These are phyloP conservation scores for Trypanosoma cruzi DNA, from an alignment of 208 protist species.

Conservation along the genomic window DNA sequence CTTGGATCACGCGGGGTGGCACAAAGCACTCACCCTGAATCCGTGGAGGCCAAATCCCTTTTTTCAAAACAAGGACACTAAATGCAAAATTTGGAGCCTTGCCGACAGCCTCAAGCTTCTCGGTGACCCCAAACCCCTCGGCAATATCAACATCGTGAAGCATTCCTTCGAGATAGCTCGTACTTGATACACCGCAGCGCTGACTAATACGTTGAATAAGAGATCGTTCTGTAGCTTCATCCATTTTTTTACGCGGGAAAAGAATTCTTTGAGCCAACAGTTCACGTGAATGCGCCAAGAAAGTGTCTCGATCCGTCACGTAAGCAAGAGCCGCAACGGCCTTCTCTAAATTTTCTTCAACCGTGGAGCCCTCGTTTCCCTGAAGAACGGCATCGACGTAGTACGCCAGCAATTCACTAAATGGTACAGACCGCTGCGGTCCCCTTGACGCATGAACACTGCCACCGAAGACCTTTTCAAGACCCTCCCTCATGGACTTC, in stretches of 20 bases:
- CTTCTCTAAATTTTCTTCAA: conserved; percentile 55
- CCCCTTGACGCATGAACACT: conserved; percentile 39
- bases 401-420: conserved; percentile 78
- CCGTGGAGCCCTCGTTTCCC: conserved; percentile 27
- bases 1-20: conserved; percentile 24
- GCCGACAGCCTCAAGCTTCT: conserved; percentile 38
- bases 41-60: conserved; percentile 77
- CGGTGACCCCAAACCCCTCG: conserved; percentile 46
- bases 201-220: conserved; percentile 73
- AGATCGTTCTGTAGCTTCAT: conserved; percentile 62
- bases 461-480: conserved; percentile 69
- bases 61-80: conserved; percentile 67
- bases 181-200: conserved; percentile 69
- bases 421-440: conserved; percentile 33
- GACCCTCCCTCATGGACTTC: conserved; percentile 68
- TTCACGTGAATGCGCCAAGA: conserved; percentile 74
- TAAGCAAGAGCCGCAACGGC: conserved; percentile 67
- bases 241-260: conserved; percentile 57
- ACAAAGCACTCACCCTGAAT: conserved; percentile 43
- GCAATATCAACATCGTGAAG: conserved; percentile 75
- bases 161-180: conserved; percentile 86
- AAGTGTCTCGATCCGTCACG: conserved; percentile 77
- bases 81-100: conserved; percentile 45
- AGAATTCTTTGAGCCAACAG: conserved; percentile 82
- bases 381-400: conserved; percentile 81